A percentile compares a stretch with the other conserved stretches of the same genome.
These are phyloP conservation scores for Entomortierella lignicola DNA, from an alignment of 192 early-diverging fungal species.

Conservation along the genomic window DNA sequence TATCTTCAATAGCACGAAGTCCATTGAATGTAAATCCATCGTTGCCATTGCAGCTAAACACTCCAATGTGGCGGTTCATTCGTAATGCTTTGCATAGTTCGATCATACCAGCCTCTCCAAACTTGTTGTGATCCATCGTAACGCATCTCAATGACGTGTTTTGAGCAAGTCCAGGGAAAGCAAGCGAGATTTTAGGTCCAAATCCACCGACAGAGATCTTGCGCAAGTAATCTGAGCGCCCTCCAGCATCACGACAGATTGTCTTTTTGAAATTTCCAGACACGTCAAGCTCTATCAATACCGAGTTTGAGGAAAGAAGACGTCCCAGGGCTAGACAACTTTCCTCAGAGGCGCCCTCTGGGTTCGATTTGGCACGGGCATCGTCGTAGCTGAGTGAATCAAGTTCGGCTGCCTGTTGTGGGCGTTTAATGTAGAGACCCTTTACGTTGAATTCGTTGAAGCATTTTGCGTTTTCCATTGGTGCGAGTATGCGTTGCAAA, in stretches of 20 bases:
- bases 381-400: constrained; percentile 10
- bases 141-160: constrained; percentile 22
- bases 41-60: constrained; percentile 39
- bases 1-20: constrained; percentile 14
- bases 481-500: constrained; percentile 23
- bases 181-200: constrained; percentile 21
- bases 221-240: background rate
- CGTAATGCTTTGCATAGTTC: constrained; percentile 23
- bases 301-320: constrained; percentile 19
- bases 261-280: constrained; percentile 12
- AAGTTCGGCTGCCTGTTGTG: background rate
- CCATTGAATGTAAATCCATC: constrained; percentile 27
- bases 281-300: constrained; percentile 33
- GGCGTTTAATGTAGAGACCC: constrained; percentile 17
- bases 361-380: background rate
- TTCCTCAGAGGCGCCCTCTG: constrained; percentile 16
- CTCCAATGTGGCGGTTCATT: constrained; percentile 9
- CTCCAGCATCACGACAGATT: background rate
- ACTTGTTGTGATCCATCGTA: constrained; percentile 24
- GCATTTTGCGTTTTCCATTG: constrained; percentile 18
- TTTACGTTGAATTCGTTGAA: constrained; percentile 48
- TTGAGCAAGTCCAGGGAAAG: constrained; percentile 19
- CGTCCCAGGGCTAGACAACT: constrained; percentile 32
- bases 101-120: constrained; percentile 21
- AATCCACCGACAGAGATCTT: constrained; percentile 21